Evolutionary conservation across 1,284 basidiomycete genomes (phyloP), one percentile per base, ranked within the genome.

Genomic region (Microbotryum saponariae): DNA sequence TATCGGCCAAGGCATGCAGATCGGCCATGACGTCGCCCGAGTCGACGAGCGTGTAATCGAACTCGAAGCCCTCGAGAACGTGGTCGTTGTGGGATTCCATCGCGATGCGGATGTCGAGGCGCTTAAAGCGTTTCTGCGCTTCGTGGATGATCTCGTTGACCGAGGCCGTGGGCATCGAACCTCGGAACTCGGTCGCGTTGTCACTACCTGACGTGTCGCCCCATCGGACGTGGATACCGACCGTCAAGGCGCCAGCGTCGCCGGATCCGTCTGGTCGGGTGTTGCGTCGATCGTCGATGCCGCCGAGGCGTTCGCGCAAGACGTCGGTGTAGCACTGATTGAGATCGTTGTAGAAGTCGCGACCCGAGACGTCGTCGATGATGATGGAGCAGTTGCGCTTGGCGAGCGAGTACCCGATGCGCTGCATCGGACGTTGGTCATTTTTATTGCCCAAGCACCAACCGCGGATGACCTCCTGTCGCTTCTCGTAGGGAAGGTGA

Each of bases 211-310:
- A 16, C 21, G 52, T 21, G 52, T 53, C 52, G 52, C 52, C 52
- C 52, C 52, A 53, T 16, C 52, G 52, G 37, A 53, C 44, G 37
- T 53, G 52, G 37, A 53, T 25, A 10, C 52, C 52, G 21, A 53
- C 52, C 21, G 52, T 53, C 10, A 53, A 18, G 10, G 37, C 37
- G 14, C 20, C 14, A 10, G 33, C 21, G 21, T 53, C 31, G 37
- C 52, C 37, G 6, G 33, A 14, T 25, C 20, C 16, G 4, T 18
- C 37, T 42, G 37, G 37, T 18, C 37, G 37, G 37, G 16, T 12
- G 37, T 42, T 42, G 37, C 37, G 37, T 16, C 37, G 37, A 18
- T 37, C 20, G 21, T 33, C 21, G 6, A 37, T 10, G 37, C 16
- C 33, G 16, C 52, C 52, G 5, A 53, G 37, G 6, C 52, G 52